Base-by-base conservation (phyloP, 2,329 filamentous ascomycete genomes). In the Fusarium xyrophilum region DNA sequence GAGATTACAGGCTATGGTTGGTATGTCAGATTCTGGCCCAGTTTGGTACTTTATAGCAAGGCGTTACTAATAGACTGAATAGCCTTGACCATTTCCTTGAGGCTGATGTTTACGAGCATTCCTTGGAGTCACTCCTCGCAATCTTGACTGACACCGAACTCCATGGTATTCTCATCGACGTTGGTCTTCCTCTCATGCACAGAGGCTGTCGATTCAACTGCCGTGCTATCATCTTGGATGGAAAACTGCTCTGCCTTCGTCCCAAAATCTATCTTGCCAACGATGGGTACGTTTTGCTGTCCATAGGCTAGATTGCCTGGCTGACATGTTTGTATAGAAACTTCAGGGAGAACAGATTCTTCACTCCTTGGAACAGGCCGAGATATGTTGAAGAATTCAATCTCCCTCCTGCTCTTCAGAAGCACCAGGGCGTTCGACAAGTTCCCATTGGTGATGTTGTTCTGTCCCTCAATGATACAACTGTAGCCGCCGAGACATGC, bases 261-360 rank as follows among this genome's bases (percentile, higher is more conserved):
- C 91, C 91, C 0, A 93, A 93, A 78, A 82, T 92, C 67, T 89
- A 39, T 72, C 83, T 93, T 9, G 90, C 90, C 48, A 90, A 91
- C 63, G 89, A 92, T 76, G 91, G 90, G 63, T 66, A 8, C 2
- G 43, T 9, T 30, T 30, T 46, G 14, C 27, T 46, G 19, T 13
- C 14, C 10, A 21, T 46, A 30, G 27, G 14, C 43, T 30, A 30
- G 7, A 21, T 30, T 21, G 43, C n/a, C 27, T 46, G 14, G 27
- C 43, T 46, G 43, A 46, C 14, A 17, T 8, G 19, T 1, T 15
- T 25, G 4, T 28, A 14, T 15, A 65, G 63, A 28, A 71, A 79
- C 38, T 81, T 77, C 58, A 74, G 80, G n/a, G 80, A 82, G 65
- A 74, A 75, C 43, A 76, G 80, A 7, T 76, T 78, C 60, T 83